Conservation (phyloP, 2,329 filamentous ascomycete species). For the Talaromyces rugulosus region DNA sequence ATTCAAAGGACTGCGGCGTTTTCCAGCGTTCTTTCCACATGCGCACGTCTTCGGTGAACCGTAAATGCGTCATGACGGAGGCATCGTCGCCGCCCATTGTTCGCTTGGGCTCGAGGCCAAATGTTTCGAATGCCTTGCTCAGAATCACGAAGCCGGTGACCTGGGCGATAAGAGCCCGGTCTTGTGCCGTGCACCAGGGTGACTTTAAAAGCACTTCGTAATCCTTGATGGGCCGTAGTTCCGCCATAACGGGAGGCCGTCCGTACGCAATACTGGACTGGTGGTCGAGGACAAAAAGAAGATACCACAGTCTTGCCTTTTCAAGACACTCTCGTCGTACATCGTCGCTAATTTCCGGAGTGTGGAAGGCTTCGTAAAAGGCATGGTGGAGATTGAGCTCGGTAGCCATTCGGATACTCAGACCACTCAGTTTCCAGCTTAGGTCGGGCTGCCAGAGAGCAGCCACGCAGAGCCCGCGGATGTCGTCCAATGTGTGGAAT, state of each 20-base stretch:
- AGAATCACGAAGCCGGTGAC: slow-evolving; percentile 49
- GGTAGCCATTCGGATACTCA: slow-evolving; percentile 48
- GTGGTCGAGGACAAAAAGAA: slow-evolving; percentile 56
- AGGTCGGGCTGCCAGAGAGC: slow-evolving; percentile 60
- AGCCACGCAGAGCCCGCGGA: slow-evolving; percentile 57
- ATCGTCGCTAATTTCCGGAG: slow-evolving; percentile 25
- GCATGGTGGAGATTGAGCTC: slow-evolving; percentile 48
- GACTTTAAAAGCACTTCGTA: slow-evolving; percentile 42
- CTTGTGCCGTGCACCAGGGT: slow-evolving; percentile 41
- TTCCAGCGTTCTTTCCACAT: slow-evolving; percentile 31
- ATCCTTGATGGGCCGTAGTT: slow-evolving; percentile 48
- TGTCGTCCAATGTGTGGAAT: slow-evolving; percentile 50
- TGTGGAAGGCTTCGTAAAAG: slow-evolving; percentile 34
- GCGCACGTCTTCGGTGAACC: slow-evolving; percentile 38
- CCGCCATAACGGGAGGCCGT: slow-evolving; percentile 47
- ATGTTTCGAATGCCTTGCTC: slow-evolving; percentile 46
- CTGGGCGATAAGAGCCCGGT: slow-evolving; percentile 50
- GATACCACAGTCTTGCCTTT: slow-evolving; percentile 52
- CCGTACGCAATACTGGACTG: slow-evolving; percentile 55
- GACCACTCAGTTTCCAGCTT: slow-evolving; percentile 53
- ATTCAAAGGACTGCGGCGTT: slow-evolving; percentile 29
- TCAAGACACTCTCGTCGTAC: slow-evolving; percentile 24
- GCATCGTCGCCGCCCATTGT: slow-evolving; percentile 42
- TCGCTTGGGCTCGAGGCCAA: slow-evolving; percentile 46
- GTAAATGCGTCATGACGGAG: slow-evolving; percentile 31